phyloP scores from a whole-genome alignment of 139 green algal genomes.

The Desmodesmus armatus region DNA sequence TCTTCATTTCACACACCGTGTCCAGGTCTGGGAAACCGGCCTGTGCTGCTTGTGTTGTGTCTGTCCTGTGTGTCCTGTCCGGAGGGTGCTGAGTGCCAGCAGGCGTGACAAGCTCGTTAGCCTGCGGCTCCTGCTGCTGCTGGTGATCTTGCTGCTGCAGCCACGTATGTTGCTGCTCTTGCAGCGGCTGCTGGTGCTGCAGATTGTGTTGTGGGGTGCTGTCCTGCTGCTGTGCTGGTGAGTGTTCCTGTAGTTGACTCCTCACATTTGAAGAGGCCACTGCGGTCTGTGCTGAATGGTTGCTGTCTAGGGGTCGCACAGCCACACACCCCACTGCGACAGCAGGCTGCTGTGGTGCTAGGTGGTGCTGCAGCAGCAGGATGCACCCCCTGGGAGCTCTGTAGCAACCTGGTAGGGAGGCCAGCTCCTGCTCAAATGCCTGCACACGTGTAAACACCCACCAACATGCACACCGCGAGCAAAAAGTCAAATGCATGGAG shows the following conservation, averaged over 20 bases:
- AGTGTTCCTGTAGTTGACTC: not conserved
- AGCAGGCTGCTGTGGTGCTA: not conserved
- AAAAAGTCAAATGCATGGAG: too few relatives aligned
- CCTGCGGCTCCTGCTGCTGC: not conserved
- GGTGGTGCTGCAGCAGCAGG: conserved; percentile 2
- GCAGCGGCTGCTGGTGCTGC: not conserved
- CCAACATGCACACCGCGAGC: too few relatives aligned
- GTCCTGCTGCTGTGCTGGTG: not conserved
- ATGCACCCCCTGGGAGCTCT: not conserved
- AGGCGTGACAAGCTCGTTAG: not conserved
- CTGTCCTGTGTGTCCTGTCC: not conserved
- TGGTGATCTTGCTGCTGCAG: not conserved
- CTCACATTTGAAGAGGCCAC: not conserved
- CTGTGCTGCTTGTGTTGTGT: not conserved
- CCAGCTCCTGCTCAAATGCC: conserved; percentile 29
- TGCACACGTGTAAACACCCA: too few relatives aligned
- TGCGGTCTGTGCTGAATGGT: not conserved
- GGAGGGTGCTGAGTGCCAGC: not conserved
- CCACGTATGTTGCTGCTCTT: not conserved
- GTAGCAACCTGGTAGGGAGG: conserved; percentile 8
- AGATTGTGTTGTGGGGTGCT: not conserved
- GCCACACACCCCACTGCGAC: conserved; percentile 29
- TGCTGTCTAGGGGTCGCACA: not conserved
- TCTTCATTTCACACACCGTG: conserved; percentile 11
- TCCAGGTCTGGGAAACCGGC: not conserved